Evolutionary conservation across 139 green algal species (phyloP), one percentile per base, ranked within the genome.

Genomic region (Diplosphaera chodatii): DNA sequence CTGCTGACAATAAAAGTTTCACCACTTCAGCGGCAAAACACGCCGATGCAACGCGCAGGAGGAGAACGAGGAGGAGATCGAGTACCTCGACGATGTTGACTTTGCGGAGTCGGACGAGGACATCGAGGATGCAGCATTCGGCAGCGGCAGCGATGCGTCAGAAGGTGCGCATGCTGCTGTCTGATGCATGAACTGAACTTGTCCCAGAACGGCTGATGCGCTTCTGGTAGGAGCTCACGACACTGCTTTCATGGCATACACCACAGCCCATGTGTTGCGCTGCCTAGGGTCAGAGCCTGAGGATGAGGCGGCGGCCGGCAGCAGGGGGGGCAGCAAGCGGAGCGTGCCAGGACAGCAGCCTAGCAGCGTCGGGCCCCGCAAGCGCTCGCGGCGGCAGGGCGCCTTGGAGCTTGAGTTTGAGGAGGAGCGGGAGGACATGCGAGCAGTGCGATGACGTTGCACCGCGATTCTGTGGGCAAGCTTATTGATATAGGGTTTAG

Each of bases 391-490:
- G 69, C 68, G 74, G 31, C 41, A 69, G 55, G 64, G 74, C 23
- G 31, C 67, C 28, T 29, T 92, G 31, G 89, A 95, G 80, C 85
- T 95, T 32, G 89, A 95, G 75, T 93, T 92, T 64, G 89, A 95
- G 77, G 77, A 87, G 77, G 89, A 95, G 79, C 71, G 69, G 30
- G 85, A 86, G 25, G 68, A 62, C 32, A 48, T 72, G 55, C 4
- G 5, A 15, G 27, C 62, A 6, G 37, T 48, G 29, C 28, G 62
- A 33, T 33, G 63, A 67, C n/a, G n/a, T n/a, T n/a, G n/a, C n/a
- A n/a, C n/a, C n/a, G n/a, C n/a, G n/a, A n/a, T n/a, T n/a, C n/a
- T n/a, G n/a, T n/a, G n/a, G n/a, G n/a, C n/a, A n/a, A n/a, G n/a
- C n/a, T n/a, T n/a, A n/a, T n/a, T n/a, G n/a, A n/a, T n/a, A n/a